These are phyloP conservation scores for Wickerhamomyces ciferrii DNA, from an alignment of 805 yeast genomes.

Conservation along the genomic window DNA sequence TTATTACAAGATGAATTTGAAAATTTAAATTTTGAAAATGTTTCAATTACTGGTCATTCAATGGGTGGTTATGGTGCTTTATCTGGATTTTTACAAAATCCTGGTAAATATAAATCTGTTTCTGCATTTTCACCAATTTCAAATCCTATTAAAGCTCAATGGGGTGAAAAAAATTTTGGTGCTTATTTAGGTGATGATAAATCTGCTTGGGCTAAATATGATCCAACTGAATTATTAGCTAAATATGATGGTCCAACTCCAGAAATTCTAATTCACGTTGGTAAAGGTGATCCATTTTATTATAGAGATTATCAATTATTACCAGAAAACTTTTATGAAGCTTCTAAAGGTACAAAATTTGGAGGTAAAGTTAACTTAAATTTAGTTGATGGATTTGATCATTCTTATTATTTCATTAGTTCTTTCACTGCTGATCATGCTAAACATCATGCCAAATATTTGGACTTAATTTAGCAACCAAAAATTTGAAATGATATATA, in stretches of 20 bases:
- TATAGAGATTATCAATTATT: slow-evolving; percentile 54
- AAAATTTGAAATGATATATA: background rate
- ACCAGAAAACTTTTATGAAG: slow-evolving; percentile 64
- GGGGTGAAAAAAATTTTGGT: slow-evolving; percentile 85
- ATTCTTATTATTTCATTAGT: slow-evolving; percentile 81
- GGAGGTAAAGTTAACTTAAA: slow-evolving; percentile 55
- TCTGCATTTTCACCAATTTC: slow-evolving; percentile 89
- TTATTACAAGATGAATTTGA: slow-evolving; percentile 33
- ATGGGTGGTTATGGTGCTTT: slow-evolving; percentile 98
- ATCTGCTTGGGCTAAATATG: slow-evolving; percentile 62
- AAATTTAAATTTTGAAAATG: slow-evolving; percentile 55
- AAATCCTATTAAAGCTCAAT: slow-evolving; percentile 70
- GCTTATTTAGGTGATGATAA: slow-evolving; percentile 65
- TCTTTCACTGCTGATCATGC: slow-evolving; percentile 81
- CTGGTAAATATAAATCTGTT: slow-evolving; percentile 70
- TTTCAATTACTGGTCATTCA: slow-evolving; percentile 91
- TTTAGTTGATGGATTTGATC: slow-evolving; percentile 82
- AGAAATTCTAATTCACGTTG: slow-evolving; percentile 78
- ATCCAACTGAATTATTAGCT: slow-evolving; percentile 75
- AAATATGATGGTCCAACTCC: slow-evolving; percentile 45
- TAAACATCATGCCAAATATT: slow-evolving; percentile 73
- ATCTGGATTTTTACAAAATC: slow-evolving; percentile 59
- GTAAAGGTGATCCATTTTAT: slow-evolving; percentile 73
- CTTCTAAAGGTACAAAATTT: slow-evolving; percentile 51
- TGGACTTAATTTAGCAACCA: slow-evolving; percentile 26